Conservation (phyloP, 768 basidiomycete genomes). For the Lactarius hatsudake region DNA sequence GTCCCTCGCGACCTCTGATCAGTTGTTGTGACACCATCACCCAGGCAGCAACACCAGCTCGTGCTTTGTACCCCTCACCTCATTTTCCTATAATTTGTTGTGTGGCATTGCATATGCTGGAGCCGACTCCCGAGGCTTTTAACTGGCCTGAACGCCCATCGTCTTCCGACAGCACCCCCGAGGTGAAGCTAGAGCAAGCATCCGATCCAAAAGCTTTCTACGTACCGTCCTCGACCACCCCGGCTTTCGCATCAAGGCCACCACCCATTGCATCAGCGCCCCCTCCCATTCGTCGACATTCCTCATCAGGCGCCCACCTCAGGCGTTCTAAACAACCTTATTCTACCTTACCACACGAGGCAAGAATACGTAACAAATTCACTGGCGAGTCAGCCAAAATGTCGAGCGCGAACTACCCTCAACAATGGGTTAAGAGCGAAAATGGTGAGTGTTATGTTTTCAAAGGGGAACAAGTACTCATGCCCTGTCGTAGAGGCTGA, state of each 20-base stretch:
- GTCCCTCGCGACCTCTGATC: slow-evolving; percentile 39
- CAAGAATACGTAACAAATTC: slow-evolving; percentile 21
- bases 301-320: slow-evolving; percentile 13
- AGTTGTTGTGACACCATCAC: slow-evolving; percentile 31
- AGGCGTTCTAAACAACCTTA: slow-evolving; percentile 28
- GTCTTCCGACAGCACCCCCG: slow-evolving; percentile 29
- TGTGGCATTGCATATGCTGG: slow-evolving; percentile 34
- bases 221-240: slow-evolving; percentile 41
- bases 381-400: slow-evolving; percentile 19
- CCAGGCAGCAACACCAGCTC: slow-evolving; percentile 30
- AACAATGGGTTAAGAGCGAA: slow-evolving; percentile 27
- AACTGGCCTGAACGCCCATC: slow-evolving; percentile 34
- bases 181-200: slow-evolving; percentile 19
- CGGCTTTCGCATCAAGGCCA: slow-evolving; percentile 25
- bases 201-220: slow-evolving; percentile 40
- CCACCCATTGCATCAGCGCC: slow-evolving; percentile 13
- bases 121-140: slow-evolving; percentile 30
- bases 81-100: slow-evolving; percentile 23
- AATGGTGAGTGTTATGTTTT: slow-evolving; percentile 13
- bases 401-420: slow-evolving; percentile 23
- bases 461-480: not conserved
- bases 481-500: slow-evolving; percentile 15
- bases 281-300: slow-evolving; percentile 22
- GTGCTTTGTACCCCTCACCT: slow-evolving; percentile 20
- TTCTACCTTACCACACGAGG: slow-evolving; percentile 21